Evolutionary conservation across 176 grass and related monocot species (phyloP), one percentile per base, ranked within the genome.

Genomic region (Puccinellia tenuiflora): DNA sequence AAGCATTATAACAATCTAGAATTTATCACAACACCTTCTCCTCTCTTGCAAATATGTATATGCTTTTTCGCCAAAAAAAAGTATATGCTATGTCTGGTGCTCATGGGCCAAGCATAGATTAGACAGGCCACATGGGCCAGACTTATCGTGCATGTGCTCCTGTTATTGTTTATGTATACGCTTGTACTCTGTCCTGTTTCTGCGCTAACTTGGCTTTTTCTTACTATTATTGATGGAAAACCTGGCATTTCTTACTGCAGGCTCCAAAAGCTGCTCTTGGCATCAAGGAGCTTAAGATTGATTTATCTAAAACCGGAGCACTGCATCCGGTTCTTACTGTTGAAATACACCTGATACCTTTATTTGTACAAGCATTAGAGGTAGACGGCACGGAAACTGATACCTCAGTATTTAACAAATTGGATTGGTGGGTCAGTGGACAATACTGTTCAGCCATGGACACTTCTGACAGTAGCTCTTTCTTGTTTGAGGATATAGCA

Each of bases 221-320:
- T 82, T 79, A 67, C 14, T 24, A 69, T 73, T 48, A 50, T 73
- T 74, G 71, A 74, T 28, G 26, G 16, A 31, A 33, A 78, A 83
- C 24, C 65, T 85, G 20, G 40, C 84, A 14, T 86, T 86, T 76
- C 62, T 83, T 80, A 64, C 70, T 89, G 48, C 81, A 98, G 96
- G 77, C 76, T 83, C 88, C 92, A 81, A 98, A 93, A 90, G 87
- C 84, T 95, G 87, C 84, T 79, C 25, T 89, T 78, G 90, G 88
- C 68, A 76, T 95, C 71, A 98, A 91, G 78, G 87, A 90, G 73
- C 31, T 98, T 26, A 88, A 86, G 80, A 85, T 93, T 68, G 92
- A 90, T 67, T 85, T 94, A 84, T 89, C 82, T 65, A 94, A 91
- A 91, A 79, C 83, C 62, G 87, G 88, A 82, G 88, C 78, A 83